These are phyloP conservation scores for Vitellaria paradoxa DNA, from an alignment of 179 eudicot genomes.

Conservation along the genomic window DNA sequence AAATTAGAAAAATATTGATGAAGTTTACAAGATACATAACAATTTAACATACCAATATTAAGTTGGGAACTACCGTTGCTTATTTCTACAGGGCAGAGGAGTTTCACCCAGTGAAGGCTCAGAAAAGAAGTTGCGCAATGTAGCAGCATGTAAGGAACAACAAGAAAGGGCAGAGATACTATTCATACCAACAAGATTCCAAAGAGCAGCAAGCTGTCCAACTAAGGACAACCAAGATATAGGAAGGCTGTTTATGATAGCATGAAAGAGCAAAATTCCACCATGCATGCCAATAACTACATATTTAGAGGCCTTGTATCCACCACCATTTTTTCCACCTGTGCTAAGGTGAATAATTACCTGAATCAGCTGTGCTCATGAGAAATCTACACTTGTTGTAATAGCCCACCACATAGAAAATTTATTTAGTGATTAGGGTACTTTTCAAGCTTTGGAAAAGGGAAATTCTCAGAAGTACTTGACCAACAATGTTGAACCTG, in stretches of 20 bases:
- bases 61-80: too few relatives aligned
- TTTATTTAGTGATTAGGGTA: slow-evolving; percentile 11
- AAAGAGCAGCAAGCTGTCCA: slow-evolving; percentile 87
- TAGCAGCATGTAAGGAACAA: not conserved
- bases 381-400: slow-evolving; percentile 84
- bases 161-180: not conserved
- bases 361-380: slow-evolving; percentile 81
- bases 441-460: not conserved
- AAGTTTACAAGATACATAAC: too few relatives aligned
- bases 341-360: slow-evolving; percentile 89
- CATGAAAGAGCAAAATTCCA: slow-evolving; percentile 73
- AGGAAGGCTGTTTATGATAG: slow-evolving; percentile 82
- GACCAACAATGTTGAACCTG: slow-evolving; percentile 98
- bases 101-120: slow-evolving; percentile 1
- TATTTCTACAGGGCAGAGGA: too few relatives aligned
- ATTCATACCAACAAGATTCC: slow-evolving; percentile 72
- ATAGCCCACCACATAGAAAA: slow-evolving; percentile 86
- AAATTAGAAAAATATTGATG: too few relatives aligned
- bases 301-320: slow-evolving; percentile 82
- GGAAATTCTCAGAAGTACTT: slow-evolving; percentile 44
- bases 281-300: slow-evolving; percentile 76
- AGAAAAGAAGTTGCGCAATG: not conserved
- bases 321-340: slow-evolving; percentile 92
- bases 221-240: slow-evolving; percentile 81
- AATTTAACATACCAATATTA: too few relatives aligned